Base-by-base conservation (phyloP, 495 filamentous ascomycete species). In the Trichocladium antarcticum region DNA sequence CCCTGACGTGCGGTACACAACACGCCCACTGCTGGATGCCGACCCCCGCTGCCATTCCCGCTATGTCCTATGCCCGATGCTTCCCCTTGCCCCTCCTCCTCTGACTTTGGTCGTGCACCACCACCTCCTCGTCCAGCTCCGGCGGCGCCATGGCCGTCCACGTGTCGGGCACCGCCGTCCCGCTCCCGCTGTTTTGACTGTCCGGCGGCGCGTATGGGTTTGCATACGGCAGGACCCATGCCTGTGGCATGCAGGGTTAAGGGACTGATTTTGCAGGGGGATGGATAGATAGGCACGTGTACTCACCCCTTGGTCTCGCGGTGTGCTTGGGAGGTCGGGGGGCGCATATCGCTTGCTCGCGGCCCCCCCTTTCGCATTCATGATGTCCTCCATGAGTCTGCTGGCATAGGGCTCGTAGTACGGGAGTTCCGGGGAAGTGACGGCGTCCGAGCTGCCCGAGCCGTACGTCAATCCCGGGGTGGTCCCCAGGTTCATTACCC, bases 391-490 rank as follows among this genome's bases (percentile, higher is more conserved):
- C 14, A 29, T 28, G 7, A 47, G 12, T 2, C 38, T 44, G 10
- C 40, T 39, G 9, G 46, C 36, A 22, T 62, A 62, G 0, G 60
- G 57, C 42, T 62, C 60, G 22, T 60, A 62, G 28, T 58, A 62
- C 11, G 60, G 44, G 15, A 53, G 37, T 11, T 57, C 57, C 11
- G 57, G 55, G 6, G 36, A 44, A 4, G 45, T 41, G 6, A 27
- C 32, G 11, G 41, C 37, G 6, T 41, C 40, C 9, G 24, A 38
- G 14, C 34, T 53, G 17, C 44, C 50, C 5, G 55, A 45, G 0
- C 40, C 46, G 36, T 50, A 51, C 7, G 28, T 42, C 20, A 42
- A 21, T 21, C 38, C 17, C 45, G 40, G 22, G 22, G 21, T 17
- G 6, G 34, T 31, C 22, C 28, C 5, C 22, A 60, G 20, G 19